Evolutionary conservation across 495 filamentous ascomycete genomes (phyloP).

Genomic region (Hypoxylon cercidicola): DNA sequence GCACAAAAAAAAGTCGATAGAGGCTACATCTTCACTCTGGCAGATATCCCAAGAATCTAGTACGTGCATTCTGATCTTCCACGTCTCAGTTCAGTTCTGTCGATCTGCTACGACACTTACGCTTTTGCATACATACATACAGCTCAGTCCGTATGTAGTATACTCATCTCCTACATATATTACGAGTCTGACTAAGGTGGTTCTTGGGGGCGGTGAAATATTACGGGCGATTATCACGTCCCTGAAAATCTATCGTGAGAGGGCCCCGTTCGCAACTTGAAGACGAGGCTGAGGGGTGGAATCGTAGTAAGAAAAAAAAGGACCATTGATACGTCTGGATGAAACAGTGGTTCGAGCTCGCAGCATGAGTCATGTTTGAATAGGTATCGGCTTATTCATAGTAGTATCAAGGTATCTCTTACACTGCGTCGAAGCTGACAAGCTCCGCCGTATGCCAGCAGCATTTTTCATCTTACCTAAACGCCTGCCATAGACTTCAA

Average conservation of each 20-base stretch:
- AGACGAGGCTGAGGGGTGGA: too few species aligned
- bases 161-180: too few species aligned
- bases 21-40: constrained; percentile 35
- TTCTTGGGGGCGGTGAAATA: background rate
- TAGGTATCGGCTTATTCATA: constrained; percentile 16
- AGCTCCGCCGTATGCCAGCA: constrained; percentile 24
- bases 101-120: too few species aligned
- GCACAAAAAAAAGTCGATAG: constrained; percentile 21
- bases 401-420: constrained; percentile 39
- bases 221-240: constrained; percentile 4
- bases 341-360: background rate
- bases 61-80: background rate
- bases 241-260: background rate
- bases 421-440: constrained; percentile 29
- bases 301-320: too few species aligned
- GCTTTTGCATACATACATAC: too few species aligned
- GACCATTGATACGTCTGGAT: too few species aligned
- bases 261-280: too few species aligned
- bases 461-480: constrained; percentile 28
- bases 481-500: constrained; percentile 29
- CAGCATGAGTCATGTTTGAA: background rate
- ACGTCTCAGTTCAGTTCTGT: too few species aligned
- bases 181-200: background rate
- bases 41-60: constrained; percentile 3
- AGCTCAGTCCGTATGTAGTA: too few species aligned